phyloP scores from a whole-genome alignment of 2,329 filamentous ascomycete genomes.

The Tympanopsis confertula region DNA sequence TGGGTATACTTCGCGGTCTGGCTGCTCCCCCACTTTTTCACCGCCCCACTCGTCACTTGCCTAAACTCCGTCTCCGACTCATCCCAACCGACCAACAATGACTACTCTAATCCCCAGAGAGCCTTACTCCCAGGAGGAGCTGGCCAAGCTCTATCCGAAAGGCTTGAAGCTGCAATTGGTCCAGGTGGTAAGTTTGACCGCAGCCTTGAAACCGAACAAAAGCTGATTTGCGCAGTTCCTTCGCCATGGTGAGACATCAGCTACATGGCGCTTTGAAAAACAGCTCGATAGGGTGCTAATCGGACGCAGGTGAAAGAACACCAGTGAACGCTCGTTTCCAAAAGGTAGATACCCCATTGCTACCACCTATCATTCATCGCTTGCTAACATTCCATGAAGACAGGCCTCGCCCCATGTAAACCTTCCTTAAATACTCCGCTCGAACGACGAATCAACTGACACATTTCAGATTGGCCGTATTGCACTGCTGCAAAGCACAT shows the following conservation, averaged over 20 bases:
- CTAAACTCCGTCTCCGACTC: too few species aligned
- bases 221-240: conserved; percentile 15
- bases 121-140: conserved; percentile 47
- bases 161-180: conserved; percentile 39
- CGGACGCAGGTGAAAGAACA: conserved; percentile 54
- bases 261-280: too few species aligned
- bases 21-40: too few species aligned
- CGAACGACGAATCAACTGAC: not conserved
- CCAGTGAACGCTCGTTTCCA: conserved; percentile 55
- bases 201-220: conserved; percentile 12
- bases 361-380: not conserved
- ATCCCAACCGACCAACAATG: conserved; percentile 28
- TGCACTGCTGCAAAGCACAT: not conserved
- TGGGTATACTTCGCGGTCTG: too few species aligned
- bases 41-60: too few species aligned
- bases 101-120: conserved; percentile 43
- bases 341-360: conserved; percentile 26
- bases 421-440: not conserved
- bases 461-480: not conserved
- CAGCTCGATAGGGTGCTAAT: too few species aligned
- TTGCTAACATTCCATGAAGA: not conserved
- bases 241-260: not conserved
- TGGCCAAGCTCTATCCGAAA: conserved; percentile 49
- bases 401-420: conserved; percentile 1
- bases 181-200: conserved; percentile 50